Percentiles rank a stretch among this genome's conserved stretches.
phyloP scores from a whole-genome alignment of 2,329 filamentous ascomycete genomes.

The Aspergillus tubingensis region DNA sequence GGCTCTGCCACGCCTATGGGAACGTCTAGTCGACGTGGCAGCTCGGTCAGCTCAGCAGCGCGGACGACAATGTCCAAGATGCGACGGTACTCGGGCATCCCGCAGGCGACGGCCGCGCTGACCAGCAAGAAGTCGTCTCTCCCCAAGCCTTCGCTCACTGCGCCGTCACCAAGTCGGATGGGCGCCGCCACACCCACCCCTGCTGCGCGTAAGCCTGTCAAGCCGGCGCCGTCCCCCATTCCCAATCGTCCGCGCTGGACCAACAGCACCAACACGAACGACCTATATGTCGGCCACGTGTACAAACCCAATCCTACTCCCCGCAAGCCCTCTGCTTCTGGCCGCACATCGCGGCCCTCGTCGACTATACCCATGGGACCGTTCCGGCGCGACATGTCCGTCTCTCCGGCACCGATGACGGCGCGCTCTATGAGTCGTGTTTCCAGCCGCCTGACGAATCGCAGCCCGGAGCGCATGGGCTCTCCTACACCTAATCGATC shows the following conservation, averaged over 20 bases:
- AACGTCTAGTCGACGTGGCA: slow-evolving; percentile 50
- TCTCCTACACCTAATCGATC: slow-evolving; percentile 32
- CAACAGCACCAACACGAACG: slow-evolving; percentile 64
- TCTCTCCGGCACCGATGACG: slow-evolving; percentile 39
- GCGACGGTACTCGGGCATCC: slow-evolving; percentile 52
- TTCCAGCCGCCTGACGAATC: slow-evolving; percentile 35
- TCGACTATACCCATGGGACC: slow-evolving; percentile 43
- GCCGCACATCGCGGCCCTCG: slow-evolving; percentile 37
- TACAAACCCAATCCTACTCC: slow-evolving; percentile 60
- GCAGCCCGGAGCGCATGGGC: slow-evolving; percentile 31
- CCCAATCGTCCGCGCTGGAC: slow-evolving; percentile 73
- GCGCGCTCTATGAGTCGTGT: slow-evolving; percentile 37
- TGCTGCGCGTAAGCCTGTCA: slow-evolving; percentile 43
- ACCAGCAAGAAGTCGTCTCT: slow-evolving; percentile 41
- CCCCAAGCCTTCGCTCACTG: slow-evolving; percentile 35
- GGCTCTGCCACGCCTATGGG: slow-evolving; percentile 48
- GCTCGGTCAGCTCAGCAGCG: slow-evolving; percentile 45
- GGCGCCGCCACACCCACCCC: slow-evolving; percentile 56
- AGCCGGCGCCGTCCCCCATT: slow-evolving; percentile 40
- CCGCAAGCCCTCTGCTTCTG: slow-evolving; percentile 36
- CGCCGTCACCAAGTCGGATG: slow-evolving; percentile 41
- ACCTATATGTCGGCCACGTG: slow-evolving; percentile 61
- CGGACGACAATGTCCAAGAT: slow-evolving; percentile 43
- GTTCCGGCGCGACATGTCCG: slow-evolving; percentile 45
- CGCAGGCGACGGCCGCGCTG: slow-evolving; percentile 36